phyloP scores from a whole-genome alignment of 2,329 filamentous ascomycete species.

The Microdochium bolleyi region DNA sequence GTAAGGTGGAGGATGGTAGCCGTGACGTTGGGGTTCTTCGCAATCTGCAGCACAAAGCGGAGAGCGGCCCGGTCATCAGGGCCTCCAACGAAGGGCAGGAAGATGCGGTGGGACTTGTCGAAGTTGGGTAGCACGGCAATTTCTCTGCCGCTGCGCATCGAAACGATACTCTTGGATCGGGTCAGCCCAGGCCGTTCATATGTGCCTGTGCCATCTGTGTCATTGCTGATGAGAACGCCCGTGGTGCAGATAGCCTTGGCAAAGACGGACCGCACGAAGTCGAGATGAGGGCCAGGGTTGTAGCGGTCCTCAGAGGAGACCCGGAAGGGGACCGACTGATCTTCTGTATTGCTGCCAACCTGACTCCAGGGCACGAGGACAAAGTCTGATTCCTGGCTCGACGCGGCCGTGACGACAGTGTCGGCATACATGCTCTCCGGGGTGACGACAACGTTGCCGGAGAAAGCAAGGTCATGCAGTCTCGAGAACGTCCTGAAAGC shows the following conservation, averaged over 20 bases:
- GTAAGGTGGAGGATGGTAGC: conserved; percentile 63
- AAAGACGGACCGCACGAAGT: conserved; percentile 66
- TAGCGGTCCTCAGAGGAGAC: conserved; percentile 50
- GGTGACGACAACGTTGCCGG: conserved; percentile 72
- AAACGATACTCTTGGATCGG: conserved; percentile 46
- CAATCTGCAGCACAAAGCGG: conserved; percentile 75
- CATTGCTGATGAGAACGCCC: conserved; percentile 72
- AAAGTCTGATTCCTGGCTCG: conserved; percentile 63
- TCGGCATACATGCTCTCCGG: conserved; percentile 74
- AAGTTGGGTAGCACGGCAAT: conserved; percentile 48
- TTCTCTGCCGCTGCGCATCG: conserved; percentile 52
- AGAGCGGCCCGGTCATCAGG: conserved; percentile 75
- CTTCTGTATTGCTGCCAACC: conserved; percentile 66
- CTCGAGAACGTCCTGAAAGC: conserved; percentile 84
- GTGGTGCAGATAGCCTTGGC: conserved; percentile 56
- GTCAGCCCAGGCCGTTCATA: conserved; percentile 29
- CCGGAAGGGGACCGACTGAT: conserved; percentile 32
- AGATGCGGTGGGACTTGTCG: conserved; percentile 73
- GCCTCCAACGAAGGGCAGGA: conserved; percentile 81
- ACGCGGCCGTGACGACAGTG: conserved; percentile 62
- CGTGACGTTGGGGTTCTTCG: conserved; percentile 69
- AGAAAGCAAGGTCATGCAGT: conserved; percentile 74
- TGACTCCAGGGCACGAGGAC: conserved; percentile 88
- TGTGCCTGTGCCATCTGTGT: conserved; percentile 28
- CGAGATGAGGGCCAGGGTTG: conserved; percentile 54